Evolutionary conservation across 805 yeast species (phyloP).

Genomic region (Sugiyamaella smithiae): DNA sequence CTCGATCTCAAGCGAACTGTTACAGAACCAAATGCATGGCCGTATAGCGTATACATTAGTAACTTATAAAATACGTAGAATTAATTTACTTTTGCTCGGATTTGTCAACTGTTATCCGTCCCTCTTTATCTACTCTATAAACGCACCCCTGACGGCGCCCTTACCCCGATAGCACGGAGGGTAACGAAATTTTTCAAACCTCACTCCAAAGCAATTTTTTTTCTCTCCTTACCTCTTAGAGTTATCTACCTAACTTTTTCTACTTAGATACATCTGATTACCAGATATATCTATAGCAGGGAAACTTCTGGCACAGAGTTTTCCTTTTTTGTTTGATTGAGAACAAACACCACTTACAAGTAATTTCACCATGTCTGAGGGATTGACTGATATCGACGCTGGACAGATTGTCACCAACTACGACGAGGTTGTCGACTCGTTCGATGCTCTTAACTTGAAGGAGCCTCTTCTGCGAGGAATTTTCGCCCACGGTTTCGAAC

Average conservation of each 20-base stretch:
- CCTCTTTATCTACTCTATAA: no score
- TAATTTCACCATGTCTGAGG: constrained; percentile 36
- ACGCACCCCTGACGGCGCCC: no score
- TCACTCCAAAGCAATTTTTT: background rate
- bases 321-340: background rate
- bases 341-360: background rate
- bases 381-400: constrained; percentile 65
- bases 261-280: background rate
- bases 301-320: background rate
- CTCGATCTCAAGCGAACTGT: no score
- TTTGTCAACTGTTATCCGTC: no score
- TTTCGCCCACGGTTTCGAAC: constrained; percentile 89
- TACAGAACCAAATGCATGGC: no score
- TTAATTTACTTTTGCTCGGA: no score
- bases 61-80: no score
- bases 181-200: constrained; percentile 1
- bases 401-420: constrained; percentile 89
- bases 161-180: constrained; percentile 2
- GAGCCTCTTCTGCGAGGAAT: constrained; percentile 46
- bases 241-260: constrained; percentile 2
- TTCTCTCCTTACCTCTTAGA: background rate
- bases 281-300: constrained; percentile 3
- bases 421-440: constrained; percentile 79
- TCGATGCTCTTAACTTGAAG: constrained; percentile 74
- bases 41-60: no score